phyloP scores from a whole-genome alignment of 2,329 filamentous ascomycete species.

The Emmonsia crescens region DNA sequence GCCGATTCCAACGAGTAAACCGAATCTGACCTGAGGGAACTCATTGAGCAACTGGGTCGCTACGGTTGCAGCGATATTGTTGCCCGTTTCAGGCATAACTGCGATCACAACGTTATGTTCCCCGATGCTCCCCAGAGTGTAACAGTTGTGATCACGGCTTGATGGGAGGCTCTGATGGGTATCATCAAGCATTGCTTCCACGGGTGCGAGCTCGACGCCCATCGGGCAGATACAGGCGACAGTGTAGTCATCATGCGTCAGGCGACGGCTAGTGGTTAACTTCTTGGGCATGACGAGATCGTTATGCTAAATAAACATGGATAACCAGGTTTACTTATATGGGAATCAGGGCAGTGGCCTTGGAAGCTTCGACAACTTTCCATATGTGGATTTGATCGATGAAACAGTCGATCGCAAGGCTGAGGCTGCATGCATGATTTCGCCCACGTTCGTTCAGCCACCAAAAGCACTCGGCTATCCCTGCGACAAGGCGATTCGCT shows the following conservation, averaged over 20 bases:
- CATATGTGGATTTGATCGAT: background rate
- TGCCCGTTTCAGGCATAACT: slow-evolving; percentile 9
- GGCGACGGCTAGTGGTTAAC: no score
- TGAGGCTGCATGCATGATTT: background rate
- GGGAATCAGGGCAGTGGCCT: background rate
- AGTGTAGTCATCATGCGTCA: slow-evolving; percentile 5
- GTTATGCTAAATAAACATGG: background rate
- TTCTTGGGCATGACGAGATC: background rate
- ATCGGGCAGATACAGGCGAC: slow-evolving; percentile 8
- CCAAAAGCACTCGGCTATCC: background rate
- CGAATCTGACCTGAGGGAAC: slow-evolving; percentile 11
- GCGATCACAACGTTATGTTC: slow-evolving; percentile 15
- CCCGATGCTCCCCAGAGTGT: slow-evolving; percentile 13
- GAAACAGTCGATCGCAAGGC: background rate
- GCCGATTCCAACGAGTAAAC: slow-evolving; percentile 13
- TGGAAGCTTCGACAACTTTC: background rate
- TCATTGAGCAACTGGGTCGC: slow-evolving; percentile 11
- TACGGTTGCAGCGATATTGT: slow-evolving; percentile 10
- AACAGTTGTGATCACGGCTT: slow-evolving; percentile 11
- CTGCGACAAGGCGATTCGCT: background rate
- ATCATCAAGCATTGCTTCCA: slow-evolving; percentile 8
- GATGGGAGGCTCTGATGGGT: slow-evolving; percentile 2
- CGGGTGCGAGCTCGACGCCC: slow-evolving; percentile 4
- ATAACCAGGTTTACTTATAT: background rate
- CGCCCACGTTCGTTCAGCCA: background rate